Base-by-base conservation (phyloP, 768 basidiomycete genomes). In the Pulveroboletus frians region DNA sequence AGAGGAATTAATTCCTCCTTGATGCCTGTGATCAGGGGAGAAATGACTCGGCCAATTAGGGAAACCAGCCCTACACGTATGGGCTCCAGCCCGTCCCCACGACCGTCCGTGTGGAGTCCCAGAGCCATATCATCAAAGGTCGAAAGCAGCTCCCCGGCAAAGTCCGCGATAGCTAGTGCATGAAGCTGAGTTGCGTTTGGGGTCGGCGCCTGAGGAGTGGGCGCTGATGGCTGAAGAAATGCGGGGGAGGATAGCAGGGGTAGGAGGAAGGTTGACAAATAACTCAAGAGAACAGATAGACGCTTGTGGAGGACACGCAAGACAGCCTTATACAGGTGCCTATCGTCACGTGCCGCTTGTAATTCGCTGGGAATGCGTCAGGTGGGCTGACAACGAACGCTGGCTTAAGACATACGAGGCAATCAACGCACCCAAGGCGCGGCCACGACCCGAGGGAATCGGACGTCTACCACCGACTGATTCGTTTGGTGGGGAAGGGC, bases 251-350 rank as follows among this genome's bases (percentile, higher is more conserved):
- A 79, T 13, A 90, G 57, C 17, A 88, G 67, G 7, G 84, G 86
- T 2, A 83, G 68, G 30, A 91, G 73, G 55, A 81, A 75, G 21
- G 80, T 74, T 13, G 85, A 88, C 31, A 91, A 64, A 60, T 85
- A 85, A 54, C 73, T 81, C 56, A 86, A 70, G 35, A 91, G 63
- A 21, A 90, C 86, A 7, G 88, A 87, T 6, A 92, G 69, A 8
- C 87, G 88, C 46, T 84, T 80, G 49, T 88, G 88, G 26, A 91
- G 74, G 30, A 80, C 79, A 45, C 89, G 81, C 35, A 89, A 61
- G 47, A 88, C 79, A 23, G 88, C 87, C 50, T 79, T 77, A 58
- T 80, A 73, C 15, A 91, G 69, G 58, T 88, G 81, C 1, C 72
- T 71, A 54, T 83, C 85, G 43, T 79, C 80, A 39, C 72, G 76